Conservation (phyloP, 108 stramenopile species). For the Cyclostephanos tholiformis region DNA sequence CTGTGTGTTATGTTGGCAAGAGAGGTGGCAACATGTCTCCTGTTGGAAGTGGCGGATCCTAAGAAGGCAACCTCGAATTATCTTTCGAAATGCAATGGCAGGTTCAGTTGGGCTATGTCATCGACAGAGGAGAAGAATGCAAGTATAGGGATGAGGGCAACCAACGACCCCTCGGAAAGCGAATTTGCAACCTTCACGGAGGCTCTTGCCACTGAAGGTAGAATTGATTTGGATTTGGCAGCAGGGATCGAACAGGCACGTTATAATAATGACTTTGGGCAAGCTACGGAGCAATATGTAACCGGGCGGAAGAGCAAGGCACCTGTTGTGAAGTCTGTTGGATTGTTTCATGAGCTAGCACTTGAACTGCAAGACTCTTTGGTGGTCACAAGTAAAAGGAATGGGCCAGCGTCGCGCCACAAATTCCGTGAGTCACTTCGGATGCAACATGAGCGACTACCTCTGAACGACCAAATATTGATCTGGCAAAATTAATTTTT, state of each 20-base stretch:
- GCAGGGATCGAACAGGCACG: constrained; percentile 7
- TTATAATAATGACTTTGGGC: constrained; percentile 15
- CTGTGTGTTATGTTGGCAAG: background rate
- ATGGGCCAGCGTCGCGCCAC: no score
- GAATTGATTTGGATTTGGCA: background rate
- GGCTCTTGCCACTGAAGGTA: background rate
- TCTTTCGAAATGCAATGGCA: background rate
- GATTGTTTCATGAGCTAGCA: constrained; percentile 6
- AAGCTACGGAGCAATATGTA: background rate
- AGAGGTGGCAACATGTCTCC: background rate
- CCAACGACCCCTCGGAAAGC: constrained; percentile 19
- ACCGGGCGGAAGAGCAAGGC: constrained; percentile 7
- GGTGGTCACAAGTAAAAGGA: constrained; percentile 1
- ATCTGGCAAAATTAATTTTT: no score
- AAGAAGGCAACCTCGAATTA: no score
- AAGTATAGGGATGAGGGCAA: constrained; percentile 12
- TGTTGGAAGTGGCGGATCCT: no score
- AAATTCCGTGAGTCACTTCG: background rate
- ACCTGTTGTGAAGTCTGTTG: background rate
- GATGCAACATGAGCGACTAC: background rate
- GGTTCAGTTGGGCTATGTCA: background rate
- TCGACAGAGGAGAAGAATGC: background rate
- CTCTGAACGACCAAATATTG: no score
- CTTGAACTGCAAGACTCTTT: constrained; percentile 1
- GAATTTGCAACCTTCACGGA: constrained; percentile 13